These are phyloP conservation scores for Sugiyamaella floridensis DNA, from an alignment of 805 yeast genomes.

Conservation along the genomic window DNA sequence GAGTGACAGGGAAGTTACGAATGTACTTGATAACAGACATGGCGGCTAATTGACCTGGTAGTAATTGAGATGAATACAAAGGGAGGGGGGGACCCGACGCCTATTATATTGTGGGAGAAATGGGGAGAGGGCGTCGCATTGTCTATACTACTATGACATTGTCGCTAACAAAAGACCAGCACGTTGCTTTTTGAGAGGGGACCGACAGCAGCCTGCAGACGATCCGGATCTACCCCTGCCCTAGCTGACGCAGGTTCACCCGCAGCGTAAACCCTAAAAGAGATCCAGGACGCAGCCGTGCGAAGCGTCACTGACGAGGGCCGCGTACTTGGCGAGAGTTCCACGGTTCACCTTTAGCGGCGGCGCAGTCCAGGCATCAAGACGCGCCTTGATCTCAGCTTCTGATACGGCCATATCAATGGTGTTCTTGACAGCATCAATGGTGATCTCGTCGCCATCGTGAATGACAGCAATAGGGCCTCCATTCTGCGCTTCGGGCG, in stretches of 20 bases:
- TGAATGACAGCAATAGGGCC: constrained; percentile 92
- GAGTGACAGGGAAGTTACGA: neutral
- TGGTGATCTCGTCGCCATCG: constrained; percentile 82
- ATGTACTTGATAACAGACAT: neutral
- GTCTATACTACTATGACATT: too few species aligned
- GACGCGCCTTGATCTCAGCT: constrained; percentile 65
- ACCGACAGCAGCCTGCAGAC: neutral
- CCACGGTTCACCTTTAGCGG: constrained; percentile 85
- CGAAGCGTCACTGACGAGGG: constrained; percentile 82
- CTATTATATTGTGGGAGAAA: too few species aligned
- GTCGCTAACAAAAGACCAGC: neutral
- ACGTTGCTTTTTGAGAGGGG: neutral
- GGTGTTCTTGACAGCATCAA: constrained; percentile 84
- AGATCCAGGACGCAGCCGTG: constrained; percentile 69
- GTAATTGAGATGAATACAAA: too few species aligned
- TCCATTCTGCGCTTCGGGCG: constrained; percentile 95
- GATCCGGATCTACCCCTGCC: neutral
- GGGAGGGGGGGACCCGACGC: too few species aligned
- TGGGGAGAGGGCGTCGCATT: too few species aligned
- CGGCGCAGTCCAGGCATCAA: constrained; percentile 64
- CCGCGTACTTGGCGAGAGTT: constrained; percentile 73
- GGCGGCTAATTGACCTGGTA: neutral
- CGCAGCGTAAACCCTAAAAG: constrained; percentile 6
- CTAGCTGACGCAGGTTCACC: neutral
- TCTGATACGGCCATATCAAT: constrained; percentile 72